These are phyloP conservation scores for Vigna nakashimae DNA, from an alignment of 306 rosid species.

Conservation along the genomic window DNA sequence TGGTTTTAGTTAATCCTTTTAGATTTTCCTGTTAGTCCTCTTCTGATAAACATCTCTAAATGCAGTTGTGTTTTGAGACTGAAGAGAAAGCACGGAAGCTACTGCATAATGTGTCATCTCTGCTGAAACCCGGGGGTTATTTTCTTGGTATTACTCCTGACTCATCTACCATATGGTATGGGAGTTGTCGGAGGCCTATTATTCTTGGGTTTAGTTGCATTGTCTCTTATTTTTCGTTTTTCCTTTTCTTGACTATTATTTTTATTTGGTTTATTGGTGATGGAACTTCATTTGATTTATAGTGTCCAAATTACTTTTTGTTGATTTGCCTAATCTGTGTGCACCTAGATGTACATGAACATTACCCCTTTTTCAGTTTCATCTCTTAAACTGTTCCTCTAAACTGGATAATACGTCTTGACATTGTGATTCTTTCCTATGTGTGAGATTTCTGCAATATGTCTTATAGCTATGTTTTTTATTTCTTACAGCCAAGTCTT, in stretches of 20 bases:
- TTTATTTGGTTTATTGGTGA: no score
- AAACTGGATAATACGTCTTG: no score
- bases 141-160: conserved; percentile 98
- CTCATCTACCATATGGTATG: conserved; percentile 99
- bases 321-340: no score
- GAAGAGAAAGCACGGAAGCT: conserved; percentile 91
- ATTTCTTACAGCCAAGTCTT: no score
- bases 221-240: not conserved
- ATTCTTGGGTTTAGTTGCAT: conserved; percentile 45
- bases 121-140: conserved; percentile 97
- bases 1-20: conserved; percentile 20
- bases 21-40: not conserved
- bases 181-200: conserved; percentile 45
- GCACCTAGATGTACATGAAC: no score
- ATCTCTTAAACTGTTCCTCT: no score
- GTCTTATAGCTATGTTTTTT: no score
- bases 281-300: no score
- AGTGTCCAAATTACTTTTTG: no score
- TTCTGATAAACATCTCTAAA: conserved; percentile 40
- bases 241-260: not conserved
- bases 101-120: conserved; percentile 77
- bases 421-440: no score
- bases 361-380: no score
- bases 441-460: no score
- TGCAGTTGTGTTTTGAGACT: conserved; percentile 90